These are phyloP conservation scores for Diophrys appendiculata DNA, from an alignment of 73 alveolate species.

Conservation along the genomic window DNA sequence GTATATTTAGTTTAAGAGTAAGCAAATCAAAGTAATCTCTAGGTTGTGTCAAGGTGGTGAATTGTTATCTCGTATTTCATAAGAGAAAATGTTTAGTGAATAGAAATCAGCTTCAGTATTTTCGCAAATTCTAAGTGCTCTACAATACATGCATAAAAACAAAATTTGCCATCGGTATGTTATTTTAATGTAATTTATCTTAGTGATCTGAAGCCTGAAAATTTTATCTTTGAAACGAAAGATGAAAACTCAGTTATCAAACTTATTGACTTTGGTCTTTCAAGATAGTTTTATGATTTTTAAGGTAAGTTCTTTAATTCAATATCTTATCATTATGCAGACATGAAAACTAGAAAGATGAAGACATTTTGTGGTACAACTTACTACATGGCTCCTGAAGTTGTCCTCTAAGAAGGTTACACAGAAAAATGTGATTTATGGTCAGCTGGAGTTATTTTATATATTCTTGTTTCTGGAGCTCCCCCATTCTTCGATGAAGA, in stretches of 20 bases:
- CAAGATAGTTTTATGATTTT: constrained; percentile 9
- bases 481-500: constrained; percentile 30
- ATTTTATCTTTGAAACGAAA: constrained; percentile 66
- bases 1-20: constrained; percentile 81
- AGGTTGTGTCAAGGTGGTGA: constrained; percentile 90
- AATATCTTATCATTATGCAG: no score
- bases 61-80: constrained; percentile 71
- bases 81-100: constrained; percentile 73
- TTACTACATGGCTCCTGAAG: constrained; percentile 60
- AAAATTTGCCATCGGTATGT: constrained; percentile 67
- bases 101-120: constrained; percentile 73
- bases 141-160: constrained; percentile 75
- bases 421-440: constrained; percentile 44
- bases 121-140: constrained; percentile 73
- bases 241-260: constrained; percentile 41
- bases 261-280: constrained; percentile 60
- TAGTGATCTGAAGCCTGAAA: constrained; percentile 79
- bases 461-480: constrained; percentile 10
- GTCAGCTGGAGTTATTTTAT: constrained; percentile 12
- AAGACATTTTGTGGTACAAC: constrained; percentile 66
- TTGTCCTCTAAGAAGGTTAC: constrained; percentile 47
- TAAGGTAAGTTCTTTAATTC: constrained; percentile 19
- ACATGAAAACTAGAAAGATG: constrained; percentile 56
- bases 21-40: neutral
- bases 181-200: neutral